Evolutionary conservation across 306 rosid species (phyloP).

Genomic region (Pyrus communis): DNA sequence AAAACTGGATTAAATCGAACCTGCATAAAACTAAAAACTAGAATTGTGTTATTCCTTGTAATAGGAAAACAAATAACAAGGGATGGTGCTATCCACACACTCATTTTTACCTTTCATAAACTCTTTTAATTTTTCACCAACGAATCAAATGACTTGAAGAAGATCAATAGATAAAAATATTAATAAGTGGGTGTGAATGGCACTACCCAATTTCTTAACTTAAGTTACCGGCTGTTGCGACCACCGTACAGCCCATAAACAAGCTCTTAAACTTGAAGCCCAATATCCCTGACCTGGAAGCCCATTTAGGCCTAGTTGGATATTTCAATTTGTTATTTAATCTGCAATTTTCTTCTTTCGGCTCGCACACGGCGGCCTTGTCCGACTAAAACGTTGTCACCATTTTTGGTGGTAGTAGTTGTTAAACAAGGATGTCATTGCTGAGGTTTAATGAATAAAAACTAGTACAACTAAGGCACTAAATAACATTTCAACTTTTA

Average conservation of each 20-base stretch:
- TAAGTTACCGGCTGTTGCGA: too few species aligned
- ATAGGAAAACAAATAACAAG: too few species aligned
- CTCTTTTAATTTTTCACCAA: too few species aligned
- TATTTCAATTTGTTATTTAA: neutral
- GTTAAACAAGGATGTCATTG: neutral
- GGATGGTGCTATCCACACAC: too few species aligned
- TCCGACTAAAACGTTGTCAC: neutral
- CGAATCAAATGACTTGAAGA: too few species aligned
- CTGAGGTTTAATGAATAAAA: neutral
- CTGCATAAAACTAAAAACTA: too few species aligned
- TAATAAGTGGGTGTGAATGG: too few species aligned
- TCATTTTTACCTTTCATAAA: too few species aligned
- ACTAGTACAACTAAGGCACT: neutral
- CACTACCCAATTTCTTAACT: too few species aligned
- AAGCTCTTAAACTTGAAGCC: neutral
- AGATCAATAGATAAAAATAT: too few species aligned
- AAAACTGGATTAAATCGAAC: too few species aligned
- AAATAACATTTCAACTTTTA: neutral
- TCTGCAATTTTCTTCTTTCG: neutral
- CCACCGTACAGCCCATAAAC: neutral
- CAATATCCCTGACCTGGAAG: neutral
- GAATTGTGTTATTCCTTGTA: too few species aligned
- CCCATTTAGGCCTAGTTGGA: neutral
- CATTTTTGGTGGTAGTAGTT: neutral
- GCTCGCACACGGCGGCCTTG: neutral